phyloP scores from a whole-genome alignment of 768 basidiomycete species.

The Auricularia heimuer region DNA sequence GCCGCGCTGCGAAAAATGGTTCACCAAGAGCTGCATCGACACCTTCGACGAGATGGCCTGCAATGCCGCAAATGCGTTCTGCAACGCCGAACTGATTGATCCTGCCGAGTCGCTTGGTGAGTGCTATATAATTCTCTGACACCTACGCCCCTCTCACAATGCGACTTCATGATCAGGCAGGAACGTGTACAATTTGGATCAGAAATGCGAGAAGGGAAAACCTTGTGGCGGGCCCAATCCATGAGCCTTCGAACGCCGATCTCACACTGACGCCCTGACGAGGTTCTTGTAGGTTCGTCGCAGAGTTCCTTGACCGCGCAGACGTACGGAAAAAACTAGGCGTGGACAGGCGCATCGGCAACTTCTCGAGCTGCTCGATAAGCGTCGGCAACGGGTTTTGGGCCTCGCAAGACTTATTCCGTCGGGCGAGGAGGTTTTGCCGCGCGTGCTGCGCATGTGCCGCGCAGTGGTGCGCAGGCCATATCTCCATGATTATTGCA shows the following conservation, averaged over 20 bases:
- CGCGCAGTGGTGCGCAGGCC: too few species aligned
- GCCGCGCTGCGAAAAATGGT: constrained; percentile 52
- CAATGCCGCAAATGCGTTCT: constrained; percentile 56
- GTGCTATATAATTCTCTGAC: constrained; percentile 10
- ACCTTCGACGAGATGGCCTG: constrained; percentile 59
- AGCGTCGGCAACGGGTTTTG: constrained; percentile 43
- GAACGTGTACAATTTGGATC: constrained; percentile 24
- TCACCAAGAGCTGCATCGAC: constrained; percentile 53
- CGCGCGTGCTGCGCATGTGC: too few species aligned
- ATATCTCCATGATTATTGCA: too few species aligned
- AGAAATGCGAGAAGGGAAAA: constrained; percentile 14
- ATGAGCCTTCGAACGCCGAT: not conserved
- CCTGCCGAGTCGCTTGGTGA: constrained; percentile 27
- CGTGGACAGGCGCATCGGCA: constrained; percentile 31
- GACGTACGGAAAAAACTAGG: constrained; percentile 36
- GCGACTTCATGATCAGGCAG: constrained; percentile 4
- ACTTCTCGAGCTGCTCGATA: constrained; percentile 49
- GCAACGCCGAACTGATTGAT: constrained; percentile 43
- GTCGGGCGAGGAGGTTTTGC: too few species aligned
- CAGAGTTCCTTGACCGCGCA: constrained; percentile 36
- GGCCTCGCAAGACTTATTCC: constrained; percentile 27
- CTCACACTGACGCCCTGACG: not conserved
- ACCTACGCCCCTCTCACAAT: not conserved
- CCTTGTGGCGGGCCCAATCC: not conserved
- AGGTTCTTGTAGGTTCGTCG: constrained; percentile 33